Evolutionary conservation across 2,329 filamentous ascomycete species (phyloP).

Genomic region (Tolypocladium ophioglossoides): DNA sequence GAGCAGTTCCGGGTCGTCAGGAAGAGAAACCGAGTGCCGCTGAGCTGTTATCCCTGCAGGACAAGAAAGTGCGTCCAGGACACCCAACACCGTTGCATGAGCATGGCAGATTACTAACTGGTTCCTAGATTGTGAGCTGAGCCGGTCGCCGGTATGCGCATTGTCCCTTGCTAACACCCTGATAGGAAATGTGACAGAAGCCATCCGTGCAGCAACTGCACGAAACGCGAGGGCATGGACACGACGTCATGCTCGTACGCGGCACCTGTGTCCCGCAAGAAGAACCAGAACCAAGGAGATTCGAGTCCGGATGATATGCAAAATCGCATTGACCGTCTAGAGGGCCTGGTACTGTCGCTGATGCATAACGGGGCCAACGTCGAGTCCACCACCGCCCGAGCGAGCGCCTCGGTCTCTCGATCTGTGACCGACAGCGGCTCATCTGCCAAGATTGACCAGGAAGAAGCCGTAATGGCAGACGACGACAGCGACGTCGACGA

Average conservation of each 20-base stretch:
- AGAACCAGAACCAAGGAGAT: conserved; percentile 52
- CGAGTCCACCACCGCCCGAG: conserved; percentile 25
- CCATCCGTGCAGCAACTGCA: conserved; percentile 88
- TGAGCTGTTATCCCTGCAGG: conserved; percentile 86
- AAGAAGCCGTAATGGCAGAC: conserved; percentile 44
- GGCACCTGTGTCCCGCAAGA: conserved; percentile 58
- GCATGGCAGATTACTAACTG: conserved; percentile 7
- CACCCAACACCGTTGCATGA: background rate
- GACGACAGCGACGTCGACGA: conserved; percentile 63
- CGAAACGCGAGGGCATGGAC: conserved; percentile 78
- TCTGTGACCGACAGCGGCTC: conserved; percentile 32
- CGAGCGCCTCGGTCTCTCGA: conserved; percentile 22
- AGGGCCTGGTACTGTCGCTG: conserved; percentile 81
- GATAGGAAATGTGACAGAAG: conserved; percentile 82
- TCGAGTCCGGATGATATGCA: conserved; percentile 89
- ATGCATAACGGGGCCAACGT: conserved; percentile 73
- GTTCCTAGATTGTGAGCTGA: conserved; percentile 25
- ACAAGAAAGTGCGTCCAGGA: conserved; percentile 64
- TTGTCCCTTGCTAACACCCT: background rate
- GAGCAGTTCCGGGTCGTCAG: conserved; percentile 79
- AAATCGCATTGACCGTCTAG: conserved; percentile 89
- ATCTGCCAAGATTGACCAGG: conserved; percentile 40
- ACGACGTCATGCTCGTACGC: conserved; percentile 79
- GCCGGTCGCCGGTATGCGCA: background rate
- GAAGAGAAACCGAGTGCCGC: conserved; percentile 81